Evolutionary conservation across 495 filamentous ascomycete genomes (phyloP).

Genomic region (Trichoderma parareesei): DNA sequence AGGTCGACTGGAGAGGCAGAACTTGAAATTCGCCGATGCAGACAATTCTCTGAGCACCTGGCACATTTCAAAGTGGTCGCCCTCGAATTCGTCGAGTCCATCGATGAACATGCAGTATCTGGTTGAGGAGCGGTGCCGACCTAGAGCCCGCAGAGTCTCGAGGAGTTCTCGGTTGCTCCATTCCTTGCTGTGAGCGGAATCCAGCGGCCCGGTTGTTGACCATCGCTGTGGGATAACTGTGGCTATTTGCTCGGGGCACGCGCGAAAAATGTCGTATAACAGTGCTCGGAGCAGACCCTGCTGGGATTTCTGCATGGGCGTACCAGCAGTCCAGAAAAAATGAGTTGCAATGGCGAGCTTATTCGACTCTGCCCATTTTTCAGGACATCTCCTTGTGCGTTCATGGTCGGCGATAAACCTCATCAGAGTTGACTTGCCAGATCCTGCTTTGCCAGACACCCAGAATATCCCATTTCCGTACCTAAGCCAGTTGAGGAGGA

Average conservation of each 20-base stretch:
- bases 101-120: constrained; percentile 22
- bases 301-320: constrained; percentile 31
- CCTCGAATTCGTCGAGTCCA: constrained; percentile 21
- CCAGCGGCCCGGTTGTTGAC: not conserved
- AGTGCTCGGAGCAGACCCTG: constrained; percentile 36
- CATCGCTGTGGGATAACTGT: constrained; percentile 15
- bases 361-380: constrained; percentile 17
- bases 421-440: constrained; percentile 36
- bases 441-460: constrained; percentile 31
- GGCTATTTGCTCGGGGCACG: constrained; percentile 19
- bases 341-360: constrained; percentile 14
- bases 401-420: constrained; percentile 22
- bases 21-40: constrained; percentile 27
- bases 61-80: constrained; percentile 17
- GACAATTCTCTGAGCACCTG: constrained; percentile 1
- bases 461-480: constrained; percentile 20
- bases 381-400: constrained; percentile 11
- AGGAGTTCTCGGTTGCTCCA: not conserved
- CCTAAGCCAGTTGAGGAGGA: constrained; percentile 12
- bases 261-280: constrained; percentile 30
- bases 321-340: constrained; percentile 32
- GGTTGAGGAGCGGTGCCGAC: too few relatives aligned
- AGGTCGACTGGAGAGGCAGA: constrained; percentile 44
- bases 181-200: too few relatives aligned
- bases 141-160: not conserved